A percentile compares a stretch with the other conserved stretches of the same genome.
phyloP scores from a whole-genome alignment of 495 filamentous ascomycete genomes.

The Penicillium waksmanii region DNA sequence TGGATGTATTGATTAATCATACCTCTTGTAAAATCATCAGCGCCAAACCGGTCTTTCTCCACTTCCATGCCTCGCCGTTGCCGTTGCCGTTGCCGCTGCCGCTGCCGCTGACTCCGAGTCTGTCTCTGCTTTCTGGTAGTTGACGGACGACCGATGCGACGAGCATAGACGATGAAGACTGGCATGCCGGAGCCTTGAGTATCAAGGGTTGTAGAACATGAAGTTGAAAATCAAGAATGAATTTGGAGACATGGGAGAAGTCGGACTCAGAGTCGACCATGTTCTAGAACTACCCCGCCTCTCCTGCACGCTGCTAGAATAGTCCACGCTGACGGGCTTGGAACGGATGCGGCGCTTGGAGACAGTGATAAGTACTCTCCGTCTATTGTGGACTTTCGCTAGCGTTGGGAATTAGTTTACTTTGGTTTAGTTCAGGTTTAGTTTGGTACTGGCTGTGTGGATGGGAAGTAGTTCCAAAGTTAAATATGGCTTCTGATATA shows the following conservation, averaged over 20 bases:
- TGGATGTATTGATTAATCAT: background rate
- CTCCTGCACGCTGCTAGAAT: constrained; percentile 21
- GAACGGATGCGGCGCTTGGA: background rate
- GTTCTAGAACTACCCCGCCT: constrained; percentile 19
- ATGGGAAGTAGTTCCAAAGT: too few relatives aligned
- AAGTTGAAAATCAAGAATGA: background rate
- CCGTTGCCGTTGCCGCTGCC: background rate
- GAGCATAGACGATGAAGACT: constrained; percentile 1
- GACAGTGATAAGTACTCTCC: background rate
- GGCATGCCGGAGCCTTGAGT: background rate
- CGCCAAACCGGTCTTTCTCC: constrained; percentile 19
- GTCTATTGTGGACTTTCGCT: background rate
- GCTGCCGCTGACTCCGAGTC: background rate
- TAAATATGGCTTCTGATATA: too few relatives aligned
- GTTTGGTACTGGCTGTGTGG: too few relatives aligned
- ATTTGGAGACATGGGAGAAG: background rate
- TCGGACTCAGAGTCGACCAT: background rate
- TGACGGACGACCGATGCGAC: background rate
- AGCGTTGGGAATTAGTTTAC: background rate
- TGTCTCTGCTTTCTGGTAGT: constrained; percentile 1
- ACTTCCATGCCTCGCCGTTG: constrained; percentile 9
- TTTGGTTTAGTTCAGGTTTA: too few relatives aligned
- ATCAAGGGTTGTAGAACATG: background rate
- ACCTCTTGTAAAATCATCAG: constrained; percentile 18
- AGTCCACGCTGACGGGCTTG: constrained; percentile 11